Base-by-base conservation (phyloP, 768 basidiomycete genomes). In the Leucosporidium yakuticum region DNA sequence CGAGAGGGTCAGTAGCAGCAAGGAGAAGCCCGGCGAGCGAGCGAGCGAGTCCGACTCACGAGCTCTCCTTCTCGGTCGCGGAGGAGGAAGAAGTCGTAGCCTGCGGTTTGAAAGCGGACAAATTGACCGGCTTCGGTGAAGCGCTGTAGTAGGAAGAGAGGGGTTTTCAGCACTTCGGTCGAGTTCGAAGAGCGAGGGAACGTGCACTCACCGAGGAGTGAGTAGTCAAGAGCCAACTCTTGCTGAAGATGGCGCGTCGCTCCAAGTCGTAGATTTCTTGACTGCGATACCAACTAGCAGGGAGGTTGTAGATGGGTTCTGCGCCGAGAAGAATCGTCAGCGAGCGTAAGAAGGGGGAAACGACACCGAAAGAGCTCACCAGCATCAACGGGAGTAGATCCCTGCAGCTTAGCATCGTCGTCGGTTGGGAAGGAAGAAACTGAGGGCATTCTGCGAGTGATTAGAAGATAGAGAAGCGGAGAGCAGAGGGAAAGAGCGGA, bases 241-340 rank as follows among this genome's bases (percentile, higher is more conserved):
- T 55, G 25, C 7, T 7, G 54, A 55, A 55, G 54, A 55, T 55
- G 54, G 54, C 54, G 5, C 54, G n/a, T 2, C 54, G 54, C 54
- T 55, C 54, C n/a, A 55, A 27, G n/a, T 55, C 7, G 54, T 55
- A 55, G 54, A 55, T 55, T 17, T 55, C n/a, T 29, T 55, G n/a
- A 55, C n/a, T 25, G n/a, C 20, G 54, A 27, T 55, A 55, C 54
- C 54, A 55, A 6, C 29, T 55, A 6, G 54, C 54, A 7, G 54
- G 54, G 25, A 55, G 25, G 17, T 19, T 27, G 17, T 29, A 19
- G 17, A 55, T 44, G 39, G 39, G 39, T 8, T 44, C 39, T 44
- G 39, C 2, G 8, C 14, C 39, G 39, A 15, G 14, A 15, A n/a
- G n/a, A n/a, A n/a, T n/a, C 17, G 39, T 44, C 39, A 44, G 39